These are phyloP conservation scores for Byssoonygena ceratinophila DNA, from an alignment of 2,329 filamentous ascomycete species.

Conservation along the genomic window DNA sequence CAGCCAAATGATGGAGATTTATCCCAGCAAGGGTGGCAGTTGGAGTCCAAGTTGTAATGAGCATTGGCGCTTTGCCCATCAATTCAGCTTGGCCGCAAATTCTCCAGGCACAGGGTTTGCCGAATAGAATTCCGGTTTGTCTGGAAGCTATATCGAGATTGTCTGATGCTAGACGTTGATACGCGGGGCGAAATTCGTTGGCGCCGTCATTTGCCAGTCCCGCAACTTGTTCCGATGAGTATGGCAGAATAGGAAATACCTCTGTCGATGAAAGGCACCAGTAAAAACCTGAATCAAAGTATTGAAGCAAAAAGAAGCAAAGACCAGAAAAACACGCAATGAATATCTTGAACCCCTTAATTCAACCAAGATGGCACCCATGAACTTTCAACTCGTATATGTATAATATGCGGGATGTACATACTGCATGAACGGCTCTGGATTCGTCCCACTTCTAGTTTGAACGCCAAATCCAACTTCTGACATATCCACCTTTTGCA, in stretches of 20 bases:
- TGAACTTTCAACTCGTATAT: slow-evolving; percentile 2
- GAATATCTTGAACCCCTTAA: not conserved
- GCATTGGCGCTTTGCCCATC: not conserved
- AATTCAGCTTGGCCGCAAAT: not conserved
- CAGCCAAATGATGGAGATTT: not conserved
- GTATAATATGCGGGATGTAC: not conserved
- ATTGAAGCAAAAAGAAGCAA: not conserved
- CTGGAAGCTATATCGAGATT: no score
- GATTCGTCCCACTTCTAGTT: not conserved
- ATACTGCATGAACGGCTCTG: not conserved
- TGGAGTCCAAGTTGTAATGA: not conserved
- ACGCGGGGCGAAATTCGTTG: no score
- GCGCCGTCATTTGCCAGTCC: no score
- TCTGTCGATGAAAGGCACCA: not conserved
- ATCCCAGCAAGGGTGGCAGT: not conserved
- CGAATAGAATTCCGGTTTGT: no score
- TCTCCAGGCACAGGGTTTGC: not conserved
- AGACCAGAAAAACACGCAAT: not conserved
- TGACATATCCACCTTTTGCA: not conserved
- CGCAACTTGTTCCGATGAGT: no score
- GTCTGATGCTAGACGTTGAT: no score
- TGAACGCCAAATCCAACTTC: not conserved
- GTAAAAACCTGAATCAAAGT: not conserved
- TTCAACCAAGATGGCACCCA: not conserved
- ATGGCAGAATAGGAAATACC: no score